Base-by-base conservation (phyloP, 192 early-diverging fungal genomes). In the Cetraspora pellucida region DNA sequence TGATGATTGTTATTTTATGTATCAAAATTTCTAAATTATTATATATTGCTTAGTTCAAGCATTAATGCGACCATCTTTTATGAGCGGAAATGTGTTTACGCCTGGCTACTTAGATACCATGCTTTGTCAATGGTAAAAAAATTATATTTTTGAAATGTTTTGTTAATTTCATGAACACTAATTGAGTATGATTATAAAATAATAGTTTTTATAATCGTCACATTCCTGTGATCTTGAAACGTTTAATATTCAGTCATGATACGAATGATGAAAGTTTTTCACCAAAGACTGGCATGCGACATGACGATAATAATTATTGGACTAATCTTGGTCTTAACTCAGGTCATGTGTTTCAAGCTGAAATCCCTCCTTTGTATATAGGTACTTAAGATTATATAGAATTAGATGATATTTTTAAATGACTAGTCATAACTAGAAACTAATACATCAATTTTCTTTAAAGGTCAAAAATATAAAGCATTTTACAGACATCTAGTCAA, bases 51-150 rank as follows among this genome's bases (percentile, higher is more conserved):
- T 27, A 74, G 91, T 85, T 10, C 90, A 91, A 78, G 87, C 85
- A 52, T 81, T 92, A 57, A 72, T 92, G 69, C 80, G 89, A 25
- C 91, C 91, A 14, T 84, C 87, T 28, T 93, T 93, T 72, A 89
- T 91, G 81, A 86, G 86, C 2, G 92, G 92, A 37, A 89, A 91
- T 45, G 90, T 93, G 8, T 93, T 90, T 52, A 86, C 90, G 10
- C 84, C 88, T 2, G 80, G 85, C n/a, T 90, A 93, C 87, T 85
- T 93, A 13, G 89, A 93, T 73, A 89, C 90, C 4, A 78, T 93
- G 25, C 77, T 93, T 25, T 89, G 87, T 79, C 92, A 93, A 70
- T 49, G 82, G 84, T 91, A 77, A 50, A 19, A 16, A 52, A 3
- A 52, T 64, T 63, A 30, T 31, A 3, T 21, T 23, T 59, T 10